These are phyloP conservation scores for Gastrolobium villosum DNA, from an alignment of 306 rosid species.

Conservation along the genomic window DNA sequence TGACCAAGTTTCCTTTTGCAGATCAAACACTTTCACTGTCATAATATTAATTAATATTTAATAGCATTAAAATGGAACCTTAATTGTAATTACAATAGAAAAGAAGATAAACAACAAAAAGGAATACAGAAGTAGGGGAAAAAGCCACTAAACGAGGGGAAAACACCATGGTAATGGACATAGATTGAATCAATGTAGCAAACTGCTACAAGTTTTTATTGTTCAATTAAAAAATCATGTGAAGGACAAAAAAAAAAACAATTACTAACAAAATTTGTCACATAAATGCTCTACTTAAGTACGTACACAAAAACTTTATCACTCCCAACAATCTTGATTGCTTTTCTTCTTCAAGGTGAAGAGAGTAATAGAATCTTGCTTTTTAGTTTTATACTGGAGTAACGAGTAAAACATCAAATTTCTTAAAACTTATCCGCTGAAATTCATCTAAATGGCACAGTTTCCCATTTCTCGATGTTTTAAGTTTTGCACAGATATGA, in stretches of 20 bases:
- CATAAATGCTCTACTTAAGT: constrained; percentile 20
- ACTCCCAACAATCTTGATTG: constrained; percentile 22
- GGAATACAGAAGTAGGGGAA: neutral
- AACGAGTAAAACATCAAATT: constrained; percentile 11
- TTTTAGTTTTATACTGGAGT: neutral
- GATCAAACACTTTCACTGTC: constrained; percentile 80
- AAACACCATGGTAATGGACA: neutral
- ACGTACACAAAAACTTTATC: constrained; percentile 18
- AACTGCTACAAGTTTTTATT: constrained; percentile 9
- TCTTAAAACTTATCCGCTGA: constrained; percentile 6
- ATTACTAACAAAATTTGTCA: neutral
- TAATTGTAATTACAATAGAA: constrained; percentile 3
- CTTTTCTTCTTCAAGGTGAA: constrained; percentile 31
- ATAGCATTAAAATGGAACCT: neutral
- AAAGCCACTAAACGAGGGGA: constrained; percentile 16
- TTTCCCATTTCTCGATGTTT: constrained; percentile 34
- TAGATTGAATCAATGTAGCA: constrained; percentile 33
- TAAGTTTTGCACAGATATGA: constrained; percentile 36
- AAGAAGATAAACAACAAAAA: neutral
- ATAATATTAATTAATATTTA: constrained; percentile 33
- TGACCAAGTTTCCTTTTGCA: constrained; percentile 75
- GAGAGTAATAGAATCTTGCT: neutral
- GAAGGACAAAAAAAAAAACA: neutral
- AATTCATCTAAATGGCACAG: constrained; percentile 15
- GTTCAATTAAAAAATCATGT: constrained; percentile 8